Evolutionary conservation across 2,329 filamentous ascomycete species (phyloP), one percentile per base, ranked within the genome.

Genomic region (Clonostachys solani): DNA sequence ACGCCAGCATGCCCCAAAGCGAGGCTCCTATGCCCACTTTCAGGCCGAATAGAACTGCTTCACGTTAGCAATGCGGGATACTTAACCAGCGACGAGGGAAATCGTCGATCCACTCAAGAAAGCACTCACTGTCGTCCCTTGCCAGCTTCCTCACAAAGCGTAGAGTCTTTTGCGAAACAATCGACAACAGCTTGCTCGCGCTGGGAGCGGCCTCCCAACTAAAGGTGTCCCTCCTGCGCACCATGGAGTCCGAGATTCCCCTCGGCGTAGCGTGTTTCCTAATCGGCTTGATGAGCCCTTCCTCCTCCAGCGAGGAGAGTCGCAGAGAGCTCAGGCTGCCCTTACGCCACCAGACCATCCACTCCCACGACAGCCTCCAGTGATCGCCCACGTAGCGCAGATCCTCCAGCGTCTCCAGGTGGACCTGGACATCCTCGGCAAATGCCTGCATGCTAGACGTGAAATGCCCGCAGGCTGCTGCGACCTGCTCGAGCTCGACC

Each of bases 381-480:
- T 79, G 72, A 51, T 87, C 81, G 23, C 82, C 83, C 16, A 81
- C 72, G 52, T 87, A 79, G 62, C 94, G 92, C 38, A 97, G 68
- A 40, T 96, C 89, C 59, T 96, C 90, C 5, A 99, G 71, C 1
- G 94, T 84, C 45, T 89, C 83, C 40, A 99, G 67, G 56, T 95
- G 92, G 12, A 80, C 80, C 54, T 89, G 83, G 69, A 95, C 87
- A 60, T 96, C 91, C 60, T 95, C 89, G 0, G 90, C 92, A 60
- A 97, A 92, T 55, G 94, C 88, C 52, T 95, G 81, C 29, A 99
- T 73, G 40, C 88, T 95, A 62, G 94, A 96, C 60, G 89, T 92
- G 61, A 97, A 99, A 66, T 97, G 92, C 0, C 94, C 92, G 60
- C 94, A 99, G 48, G 92, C 95, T n/a, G 94, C 92, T 38, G 92